Base-by-base conservation (phyloP, 1,139 yeast species). In the Oligophagozyma castellii region DNA sequence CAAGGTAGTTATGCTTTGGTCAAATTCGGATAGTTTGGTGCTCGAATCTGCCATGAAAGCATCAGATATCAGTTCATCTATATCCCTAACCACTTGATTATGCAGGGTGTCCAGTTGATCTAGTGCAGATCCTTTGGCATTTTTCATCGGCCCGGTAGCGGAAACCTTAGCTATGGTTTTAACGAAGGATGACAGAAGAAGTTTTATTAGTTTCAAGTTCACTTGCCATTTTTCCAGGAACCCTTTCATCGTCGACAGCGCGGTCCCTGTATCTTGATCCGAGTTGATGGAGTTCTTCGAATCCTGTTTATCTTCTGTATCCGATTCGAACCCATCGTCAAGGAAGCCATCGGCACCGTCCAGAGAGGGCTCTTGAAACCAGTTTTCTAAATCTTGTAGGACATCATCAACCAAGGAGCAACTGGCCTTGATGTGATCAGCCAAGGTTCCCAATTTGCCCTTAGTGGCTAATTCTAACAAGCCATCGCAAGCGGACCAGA, bases 401-500 rank as follows among this genome's bases (percentile, higher is more conserved):
- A 78, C 79, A 51, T 77, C 89, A 15, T 65, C 70, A 6, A 75
- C 56, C 30, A 76, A 46, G 4, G 50, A 43, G 14, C 68, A 57
- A 22, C 69, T 65, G 30, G 56, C 59, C 31, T 58, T 62, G 12
- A 75, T 53, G 34, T 62, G 64, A 19, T 41, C 43, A 13, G 63
- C 62, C 29, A 76, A 52, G 2, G 70, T 46, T 3, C 71, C 75
- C 14, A 70, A 40, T 26, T 66, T 62, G 0, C 81, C 81, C 14
- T 49, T 56, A 7, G 56, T 53, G 4, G 68, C 44, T 13, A 67
- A 43, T 3, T 51, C 46, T 5, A 51, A 46, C 8, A 74, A 32
- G 0, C 44, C 40, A 35, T 72, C 78, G 46, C 80, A 72, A 23
- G 57, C 48, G 10, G 69, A 60, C 86, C 86, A 77, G 8, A 76